These are phyloP conservation scores for Aspergillus nidulans DNA, from an alignment of 495 filamentous ascomycete species.

Conservation along the genomic window DNA sequence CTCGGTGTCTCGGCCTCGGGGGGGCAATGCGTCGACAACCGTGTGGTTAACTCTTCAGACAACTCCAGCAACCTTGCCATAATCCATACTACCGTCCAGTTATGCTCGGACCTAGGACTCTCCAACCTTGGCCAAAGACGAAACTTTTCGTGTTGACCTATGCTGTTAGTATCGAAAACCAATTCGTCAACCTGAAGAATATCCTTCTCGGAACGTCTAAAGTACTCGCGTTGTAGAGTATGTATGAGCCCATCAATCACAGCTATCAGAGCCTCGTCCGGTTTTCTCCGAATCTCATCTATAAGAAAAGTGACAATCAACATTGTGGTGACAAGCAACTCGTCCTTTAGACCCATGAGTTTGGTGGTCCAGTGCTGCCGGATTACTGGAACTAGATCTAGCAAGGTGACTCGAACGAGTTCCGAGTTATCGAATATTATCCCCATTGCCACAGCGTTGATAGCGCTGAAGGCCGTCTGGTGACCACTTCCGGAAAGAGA, in stretches of 20 bases:
- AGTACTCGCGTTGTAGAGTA: slow-evolving; percentile 67
- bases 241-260: slow-evolving; percentile 54
- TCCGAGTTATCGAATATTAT: slow-evolving; percentile 63
- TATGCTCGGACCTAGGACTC: slow-evolving; percentile 42
- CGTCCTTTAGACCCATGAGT: slow-evolving; percentile 56
- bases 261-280: slow-evolving; percentile 25
- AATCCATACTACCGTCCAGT: slow-evolving; percentile 44
- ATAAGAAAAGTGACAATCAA: slow-evolving; percentile 42
- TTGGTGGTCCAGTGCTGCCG: slow-evolving; percentile 70
- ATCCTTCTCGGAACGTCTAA: slow-evolving; percentile 62
- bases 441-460: slow-evolving; percentile 66
- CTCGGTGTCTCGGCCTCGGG: slow-evolving; percentile 21
- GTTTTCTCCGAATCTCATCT: slow-evolving; percentile 21
- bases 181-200: slow-evolving; percentile 74
- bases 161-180: slow-evolving; percentile 44
- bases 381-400: slow-evolving; percentile 65
- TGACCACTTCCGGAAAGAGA: slow-evolving; percentile 57
- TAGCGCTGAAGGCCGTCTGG: slow-evolving; percentile 64
- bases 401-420: slow-evolving; percentile 53
- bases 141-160: slow-evolving; percentile 10
- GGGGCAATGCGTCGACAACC: slow-evolving; percentile 7
- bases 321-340: slow-evolving; percentile 69
- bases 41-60: slow-evolving; percentile 21
- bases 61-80: slow-evolving; percentile 33
- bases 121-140: slow-evolving; percentile 39